Base-by-base conservation (phyloP, 371 early-diverging fungal species). In the Mycotypha africana region DNA sequence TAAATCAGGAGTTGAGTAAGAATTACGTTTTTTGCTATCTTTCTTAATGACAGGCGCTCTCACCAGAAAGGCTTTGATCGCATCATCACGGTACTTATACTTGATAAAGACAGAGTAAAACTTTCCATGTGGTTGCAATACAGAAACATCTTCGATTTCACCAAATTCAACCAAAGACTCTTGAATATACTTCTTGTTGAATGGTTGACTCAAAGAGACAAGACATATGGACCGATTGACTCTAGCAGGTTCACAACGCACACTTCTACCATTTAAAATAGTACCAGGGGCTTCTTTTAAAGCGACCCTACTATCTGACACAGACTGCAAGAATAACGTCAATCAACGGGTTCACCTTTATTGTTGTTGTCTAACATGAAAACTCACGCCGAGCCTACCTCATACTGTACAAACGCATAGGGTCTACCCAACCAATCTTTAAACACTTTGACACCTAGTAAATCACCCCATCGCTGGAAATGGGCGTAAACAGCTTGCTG, bases 321-420 rank as follows among this genome's bases (percentile, higher is more conserved):
- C 48, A 10, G 4, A 14, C 51, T 50, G 28, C 8, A 25, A 36
- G 9, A 36, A 17, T 17, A 33, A 8, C 30, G n/a, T 28, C 12
- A 28, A 28, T 28, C 6, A 28, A 28, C 6, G 30, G 30, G 30
- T 28, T 6, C 12, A 8, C 12, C 30, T 28, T 28, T 28, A 28
- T 28, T 36, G 1, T 24, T 24, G 8, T 28, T n/a, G n/a, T n/a
- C n/a, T n/a, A n/a, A n/a, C n/a, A n/a, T n/a, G n/a, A n/a, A n/a
- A n/a, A n/a, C n/a, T n/a, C n/a, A n/a, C n/a, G n/a, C n/a, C n/a
- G n/a, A n/a, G 24, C 39, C 40, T 56, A 81, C 86, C 63, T 81
- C 78, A 60, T 77, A 92, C 48, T 90, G 90, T 2, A 92, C 92
- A 63, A 92, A 92, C 0, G 89, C 84, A 55, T 88, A 92, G 0